Evolutionary conservation across 805 yeast species (phyloP), one percentile per base, ranked within the genome.

Genomic region (Suhomyces canberraensis): DNA sequence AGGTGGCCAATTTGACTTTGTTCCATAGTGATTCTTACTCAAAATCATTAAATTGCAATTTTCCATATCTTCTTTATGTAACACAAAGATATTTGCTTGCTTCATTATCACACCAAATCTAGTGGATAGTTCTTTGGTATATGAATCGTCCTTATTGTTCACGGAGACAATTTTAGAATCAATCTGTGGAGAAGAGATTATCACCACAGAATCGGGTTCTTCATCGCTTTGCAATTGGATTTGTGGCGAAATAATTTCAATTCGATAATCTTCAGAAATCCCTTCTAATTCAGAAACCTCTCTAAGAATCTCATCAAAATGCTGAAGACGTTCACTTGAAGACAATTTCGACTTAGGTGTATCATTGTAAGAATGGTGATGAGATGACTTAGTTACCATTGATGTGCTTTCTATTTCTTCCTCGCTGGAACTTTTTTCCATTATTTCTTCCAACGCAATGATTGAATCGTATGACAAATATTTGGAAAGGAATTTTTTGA

Each of bases 1-100:
- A 0, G 96, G 95, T 2, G 96, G 96, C 97, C 96, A 90, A 14
- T 64, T 64, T 11, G 60, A 50, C 7, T 51, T 57, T 2, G 84
- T 74, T 1, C 95, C 93, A 59, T 87, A 89, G 2, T 75, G 63
- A 9, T 61, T 58, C 9, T 64, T 59, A 29, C 75, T 71, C 47
- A 74, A 71, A 21, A 70, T 66, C 8, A 71, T 49, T 34, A 68
- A 69, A 4, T 70, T 65, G 16, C 68, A 56, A 13, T 38, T 40
- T 3, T 32, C 42, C 4, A 51, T 27, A 16, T 76, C 78, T 4
- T 68, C 67, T 45, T 76, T 75, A 31, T 75, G 68, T 33, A 90
- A 67, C 4, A 84, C 78, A 51, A 82, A 84, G 15, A 86, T 75
- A 50, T 81, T 84, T 1, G 96, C 87, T 46, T 81, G 76, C 29